Base-by-base conservation (phyloP, 2,329 filamentous ascomycete genomes). In the Fusarium sp. region DNA sequence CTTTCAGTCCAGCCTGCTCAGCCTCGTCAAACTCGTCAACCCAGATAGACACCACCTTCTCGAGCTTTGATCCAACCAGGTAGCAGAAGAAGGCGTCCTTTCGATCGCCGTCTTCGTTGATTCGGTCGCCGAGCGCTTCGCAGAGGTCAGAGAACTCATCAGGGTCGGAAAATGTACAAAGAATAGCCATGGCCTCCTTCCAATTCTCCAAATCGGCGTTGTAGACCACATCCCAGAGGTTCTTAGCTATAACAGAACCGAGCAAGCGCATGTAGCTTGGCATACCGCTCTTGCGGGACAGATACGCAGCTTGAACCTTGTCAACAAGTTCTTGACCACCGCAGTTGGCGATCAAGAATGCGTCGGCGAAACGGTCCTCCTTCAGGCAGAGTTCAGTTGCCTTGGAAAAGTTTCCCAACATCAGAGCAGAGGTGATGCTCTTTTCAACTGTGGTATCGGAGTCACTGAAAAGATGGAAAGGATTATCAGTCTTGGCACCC, bases 71-170 rank as follows among this genome's bases (percentile, higher is more conserved):
- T 68, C 96, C 96, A 50, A 96, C 95, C 70, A 99, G 86, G 83
- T 95, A 99, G 84, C 97, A 99, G 88, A 99, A 97, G 2, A 94
- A 95, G 39, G 96, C 96, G 82, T 99, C 94, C 81, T 97, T 96
- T 71, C 94, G 89, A 44, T 91, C 89, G 28, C 89, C 89, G n/a
- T 86, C 85, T 79, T 98, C 96, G 72, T 94, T 89, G 45, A 99
- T 90, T 36, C 97, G 91, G 82, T 99, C 97, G 76, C 96, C 96
- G 28, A 99, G 89, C 36, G 94, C 94, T 82, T 99, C 96, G 79
- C 96, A 99, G 17, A 99, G 91, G 80, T 98, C 95, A 10, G 96
- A 91, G 81, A 99, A 99, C 77, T 99, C 96, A 44, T 90, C 89
- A 50, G 95, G 93, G 72, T 97, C 92, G 2, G 96, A 96, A 82